Base-by-base conservation (phyloP, 306 rosid genomes). In the Boehmeria nivea region DNA sequence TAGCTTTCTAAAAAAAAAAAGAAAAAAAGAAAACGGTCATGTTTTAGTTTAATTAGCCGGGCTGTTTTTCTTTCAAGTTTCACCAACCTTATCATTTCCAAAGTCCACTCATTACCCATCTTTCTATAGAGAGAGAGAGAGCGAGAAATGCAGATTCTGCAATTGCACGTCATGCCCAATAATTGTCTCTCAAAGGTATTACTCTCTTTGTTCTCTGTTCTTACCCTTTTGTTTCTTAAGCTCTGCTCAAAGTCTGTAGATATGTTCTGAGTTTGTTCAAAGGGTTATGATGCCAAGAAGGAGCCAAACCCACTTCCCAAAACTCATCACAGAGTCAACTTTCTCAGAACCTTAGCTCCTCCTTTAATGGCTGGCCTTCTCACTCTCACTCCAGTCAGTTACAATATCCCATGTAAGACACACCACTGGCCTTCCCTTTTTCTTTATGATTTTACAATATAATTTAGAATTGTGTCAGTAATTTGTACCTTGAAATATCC, bases 351-450 rank as follows among this genome's bases (percentile, higher is more conserved):
- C 69, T 49, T 85, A 61, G 79, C 67, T 70, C 79, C 87, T 48
- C 84, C 89, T 34, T 54, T 82, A 62, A 66, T 71, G 67, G 81
- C 89, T 66, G 76, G 81, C 1, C 23, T 80, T 46, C 72, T 85
- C 1, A 59, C 60, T 69, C 70, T 85, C 45, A 74, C 94, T 72
- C 89, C 89, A 13, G 24, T 85, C 54, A 72, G 63, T 61, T 31
- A 2, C 51, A 54, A 31, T 31, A 10, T 78, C 39, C 88, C 86
- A 64, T 75, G 86, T 80, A 18, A 59, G 3, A 28, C 24, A 17
- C 19, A 47, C 52, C 52, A 43, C 58, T 43, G n/a, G n/a, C n/a
- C n/a, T n/a, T 21, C 11, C 24, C 12, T 47, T 24, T 8, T 34
- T 20, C 15, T 20, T 15, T 33, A 9, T n/a, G 8, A 26, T 12